Evolutionary conservation across 805 yeast genomes (phyloP).

Genomic region (Saccharomycopsis sp.): DNA sequence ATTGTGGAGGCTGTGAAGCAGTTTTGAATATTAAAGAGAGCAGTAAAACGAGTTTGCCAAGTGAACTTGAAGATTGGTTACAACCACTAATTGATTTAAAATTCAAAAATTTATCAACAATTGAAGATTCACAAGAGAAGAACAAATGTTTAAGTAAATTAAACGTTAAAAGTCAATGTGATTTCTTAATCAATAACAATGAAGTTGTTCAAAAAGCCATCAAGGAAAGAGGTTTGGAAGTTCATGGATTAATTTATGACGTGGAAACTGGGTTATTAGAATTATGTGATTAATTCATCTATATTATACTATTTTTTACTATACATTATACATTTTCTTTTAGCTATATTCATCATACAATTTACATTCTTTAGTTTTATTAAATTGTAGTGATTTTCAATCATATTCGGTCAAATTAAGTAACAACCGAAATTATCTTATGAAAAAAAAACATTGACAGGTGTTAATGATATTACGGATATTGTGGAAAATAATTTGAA

Average conservation of each 20-base stretch:
- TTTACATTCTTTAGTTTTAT: no score
- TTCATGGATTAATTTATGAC: slow-evolving; percentile 79
- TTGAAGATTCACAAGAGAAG: slow-evolving; percentile 40
- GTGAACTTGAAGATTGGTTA: slow-evolving; percentile 59
- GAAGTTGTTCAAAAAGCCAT: slow-evolving; percentile 64
- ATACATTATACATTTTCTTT: no score
- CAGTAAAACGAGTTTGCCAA: slow-evolving; percentile 32
- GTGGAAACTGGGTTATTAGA: slow-evolving; percentile 62
- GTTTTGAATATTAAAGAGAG: slow-evolving; percentile 39
- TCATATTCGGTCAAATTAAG: no score
- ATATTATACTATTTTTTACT: no score
- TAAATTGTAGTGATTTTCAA: no score
- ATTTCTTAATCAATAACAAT: slow-evolving; percentile 42
- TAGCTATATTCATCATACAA: no score
- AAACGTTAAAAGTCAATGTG: slow-evolving; percentile 65
- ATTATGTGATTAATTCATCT: slow-evolving; percentile 19
- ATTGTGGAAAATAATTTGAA: no score
- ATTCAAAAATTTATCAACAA: slow-evolving; percentile 45
- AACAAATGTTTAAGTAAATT: slow-evolving; percentile 62
- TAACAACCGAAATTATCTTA: no score
- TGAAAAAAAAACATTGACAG: no score
- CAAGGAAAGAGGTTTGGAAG: slow-evolving; percentile 51
- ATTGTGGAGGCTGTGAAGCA: slow-evolving; percentile 90
- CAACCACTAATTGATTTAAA: slow-evolving; percentile 58
- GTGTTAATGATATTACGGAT: no score